Evolutionary conservation across 208 protist species (phyloP).

Genomic region (Leishmania mexicana): DNA sequence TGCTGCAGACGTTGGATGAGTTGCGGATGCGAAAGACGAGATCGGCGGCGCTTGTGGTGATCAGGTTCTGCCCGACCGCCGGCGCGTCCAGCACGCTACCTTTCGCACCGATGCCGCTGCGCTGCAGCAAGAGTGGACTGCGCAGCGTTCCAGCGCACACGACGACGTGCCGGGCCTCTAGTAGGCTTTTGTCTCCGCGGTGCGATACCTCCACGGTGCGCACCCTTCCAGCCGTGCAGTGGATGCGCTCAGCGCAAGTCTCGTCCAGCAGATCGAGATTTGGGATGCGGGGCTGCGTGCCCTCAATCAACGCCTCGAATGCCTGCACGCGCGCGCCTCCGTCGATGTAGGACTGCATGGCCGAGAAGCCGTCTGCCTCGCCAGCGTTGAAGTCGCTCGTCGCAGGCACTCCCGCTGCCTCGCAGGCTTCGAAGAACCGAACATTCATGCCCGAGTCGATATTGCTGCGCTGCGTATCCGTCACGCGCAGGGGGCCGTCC

Average conservation of each 20-base stretch:
- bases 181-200: neutral
- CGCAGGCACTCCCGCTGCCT: slow-evolving; percentile 58
- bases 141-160: slow-evolving; percentile 59
- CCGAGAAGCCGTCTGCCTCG: slow-evolving; percentile 51
- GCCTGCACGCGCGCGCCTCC: slow-evolving; percentile 48
- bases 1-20: slow-evolving; percentile 43
- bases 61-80: slow-evolving; percentile 65
- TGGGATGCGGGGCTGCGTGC: slow-evolving; percentile 28
- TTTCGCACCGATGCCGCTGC: slow-evolving; percentile 54
- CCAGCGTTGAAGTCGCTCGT: slow-evolving; percentile 64
- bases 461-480: slow-evolving; percentile 55
- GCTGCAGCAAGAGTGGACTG: slow-evolving; percentile 58
- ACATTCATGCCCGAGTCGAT: slow-evolving; percentile 69
- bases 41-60: slow-evolving; percentile 47
- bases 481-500: slow-evolving; percentile 43
- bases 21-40: slow-evolving; percentile 52
- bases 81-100: slow-evolving; percentile 47
- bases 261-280: slow-evolving; percentile 45
- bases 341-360: slow-evolving; percentile 57
- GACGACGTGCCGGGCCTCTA: slow-evolving; percentile 37
- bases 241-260: slow-evolving; percentile 36
- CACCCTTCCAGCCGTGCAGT: slow-evolving; percentile 31
- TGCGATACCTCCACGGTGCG: slow-evolving; percentile 27
- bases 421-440: slow-evolving; percentile 84
- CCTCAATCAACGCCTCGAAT: slow-evolving; percentile 56